Percentiles rank a stretch among this genome's conserved stretches.
Evolutionary conservation across 140 eudicot species (phyloP).

Genomic region (Bidens hawaiensis): DNA sequence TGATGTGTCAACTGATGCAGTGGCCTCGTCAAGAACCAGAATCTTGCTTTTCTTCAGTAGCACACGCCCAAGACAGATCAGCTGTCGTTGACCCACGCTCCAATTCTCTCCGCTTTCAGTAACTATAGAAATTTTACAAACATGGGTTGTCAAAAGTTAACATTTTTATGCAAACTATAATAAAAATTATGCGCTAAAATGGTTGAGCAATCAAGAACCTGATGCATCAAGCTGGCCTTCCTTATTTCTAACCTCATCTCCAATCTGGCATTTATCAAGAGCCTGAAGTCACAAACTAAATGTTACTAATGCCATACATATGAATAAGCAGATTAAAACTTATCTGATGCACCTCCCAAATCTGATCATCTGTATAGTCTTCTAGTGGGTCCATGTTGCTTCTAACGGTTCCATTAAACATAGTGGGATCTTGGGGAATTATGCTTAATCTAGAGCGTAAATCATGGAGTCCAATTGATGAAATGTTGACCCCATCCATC

Average conservation of each 20-base stretch:
- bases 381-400: too few relatives aligned
- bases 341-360: too few relatives aligned
- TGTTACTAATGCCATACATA: neutral
- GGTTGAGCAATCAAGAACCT: constrained; percentile 33
- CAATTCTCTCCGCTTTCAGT: constrained; percentile 54
- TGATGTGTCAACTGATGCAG: constrained; percentile 46
- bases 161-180: neutral
- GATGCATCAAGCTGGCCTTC: constrained; percentile 53
- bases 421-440: too few relatives aligned
- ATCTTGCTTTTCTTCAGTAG: too few relatives aligned
- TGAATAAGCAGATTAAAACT: neutral
- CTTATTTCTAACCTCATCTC: constrained; percentile 77
- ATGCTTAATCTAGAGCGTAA: constrained; percentile 37
- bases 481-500: constrained; percentile 35
- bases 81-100: constrained; percentile 63
- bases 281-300: too few relatives aligned
- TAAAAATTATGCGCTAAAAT: neutral
- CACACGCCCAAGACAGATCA: constrained; percentile 53
- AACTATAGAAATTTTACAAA: constrained; percentile 24
- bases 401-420: too few relatives aligned
- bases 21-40: too few relatives aligned
- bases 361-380: too few relatives aligned
- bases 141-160: constrained; percentile 1
- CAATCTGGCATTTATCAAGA: constrained; percentile 84
- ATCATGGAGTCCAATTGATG: constrained; percentile 45